Base-by-base conservation (phyloP, 768 basidiomycete species). In the Gautieria morchelliformis region DNA sequence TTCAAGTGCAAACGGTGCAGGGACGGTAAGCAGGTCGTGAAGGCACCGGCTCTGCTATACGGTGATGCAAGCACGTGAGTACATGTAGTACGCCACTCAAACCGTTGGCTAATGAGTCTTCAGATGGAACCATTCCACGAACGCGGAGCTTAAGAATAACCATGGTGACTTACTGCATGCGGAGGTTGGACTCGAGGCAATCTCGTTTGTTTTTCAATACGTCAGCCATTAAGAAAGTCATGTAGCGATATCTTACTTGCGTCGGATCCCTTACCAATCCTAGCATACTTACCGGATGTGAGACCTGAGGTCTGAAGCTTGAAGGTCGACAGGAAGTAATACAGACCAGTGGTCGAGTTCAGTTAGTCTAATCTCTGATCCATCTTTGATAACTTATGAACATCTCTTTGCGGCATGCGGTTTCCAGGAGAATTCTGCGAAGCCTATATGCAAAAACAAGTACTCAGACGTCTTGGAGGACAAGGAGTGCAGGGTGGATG, bases 81-180 rank as follows among this genome's bases (percentile, higher is more conserved):
- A 37, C 35, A 52, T 61, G 40, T 22, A 53, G 14, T 42, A 58
- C 24, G 15, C 33, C 20, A 52, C 35, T 0, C 33, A n/a, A 47
- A 24, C 33, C 51, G 46, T 30, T 22, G 52, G 32, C 49, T 59
- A 64, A 44, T 45, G 17, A 19, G 11, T 24, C 42, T 49, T 30
- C 66, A 96, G 94, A 27, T 99, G 96, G 96, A 98, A 99, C 69
- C 96, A 99, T 67, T 93, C 92, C 68, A 89, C 89, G 4, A 97
- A 96, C 63, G 73, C 69, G 0, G 91, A 96, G 65, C 75, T 99
- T 48, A 83, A 81, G 69, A 87, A 83, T 64, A 93, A 96, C 64
- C 96, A 99, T 64, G 96, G 98, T 65, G 95, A 97, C 67, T 77
- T 99, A 45, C 74, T 99, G 35, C 81, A 96, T 27, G 92, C 91